phyloP scores from a whole-genome alignment of 2,329 filamentous ascomycete genomes.

The Diatrype stigma region DNA sequence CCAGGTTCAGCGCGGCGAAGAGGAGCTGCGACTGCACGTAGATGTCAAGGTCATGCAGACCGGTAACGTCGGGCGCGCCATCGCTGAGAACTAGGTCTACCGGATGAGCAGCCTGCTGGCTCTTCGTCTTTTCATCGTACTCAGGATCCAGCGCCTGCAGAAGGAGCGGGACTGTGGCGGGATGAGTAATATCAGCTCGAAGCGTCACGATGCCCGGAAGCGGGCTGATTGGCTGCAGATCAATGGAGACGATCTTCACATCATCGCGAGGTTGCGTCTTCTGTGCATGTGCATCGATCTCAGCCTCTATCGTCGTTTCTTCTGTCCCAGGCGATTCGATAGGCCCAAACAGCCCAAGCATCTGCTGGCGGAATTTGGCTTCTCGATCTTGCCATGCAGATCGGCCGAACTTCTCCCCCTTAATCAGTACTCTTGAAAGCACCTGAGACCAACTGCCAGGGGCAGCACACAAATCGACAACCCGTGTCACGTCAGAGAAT shows the following conservation, averaged over 20 bases:
- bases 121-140: conserved; percentile 45
- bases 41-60: conserved; percentile 94
- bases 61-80: conserved; percentile 93
- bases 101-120: conserved; percentile 61
- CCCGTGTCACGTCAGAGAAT: conserved; percentile 82
- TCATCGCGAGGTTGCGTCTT: conserved; percentile 51
- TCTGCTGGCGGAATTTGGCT: conserved; percentile 57
- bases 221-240: conserved; percentile 92
- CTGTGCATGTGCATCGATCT: conserved; percentile 17
- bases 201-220: conserved; percentile 89
- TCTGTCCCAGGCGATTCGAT: conserved; percentile 18
- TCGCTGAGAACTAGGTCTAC: conserved; percentile 95
- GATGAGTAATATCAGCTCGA: conserved; percentile 94
- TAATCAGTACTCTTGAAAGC: conserved; percentile 86
- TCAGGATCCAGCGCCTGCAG: conserved; percentile 78
- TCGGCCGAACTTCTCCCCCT: conserved; percentile 84
- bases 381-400: conserved; percentile 84
- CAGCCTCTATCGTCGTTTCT: conserved; percentile 11
- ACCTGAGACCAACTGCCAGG: conserved; percentile 98
- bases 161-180: conserved; percentile 86
- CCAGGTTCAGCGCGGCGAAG: conserved; percentile 89
- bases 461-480: conserved; percentile 93
- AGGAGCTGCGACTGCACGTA: conserved; percentile 96
- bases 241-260: conserved; percentile 93
- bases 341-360: conserved; percentile 48